Conservation (phyloP, 225 moss, liverwort and hornwort genomes). For the Physcomitrellopsis africana region DNA sequence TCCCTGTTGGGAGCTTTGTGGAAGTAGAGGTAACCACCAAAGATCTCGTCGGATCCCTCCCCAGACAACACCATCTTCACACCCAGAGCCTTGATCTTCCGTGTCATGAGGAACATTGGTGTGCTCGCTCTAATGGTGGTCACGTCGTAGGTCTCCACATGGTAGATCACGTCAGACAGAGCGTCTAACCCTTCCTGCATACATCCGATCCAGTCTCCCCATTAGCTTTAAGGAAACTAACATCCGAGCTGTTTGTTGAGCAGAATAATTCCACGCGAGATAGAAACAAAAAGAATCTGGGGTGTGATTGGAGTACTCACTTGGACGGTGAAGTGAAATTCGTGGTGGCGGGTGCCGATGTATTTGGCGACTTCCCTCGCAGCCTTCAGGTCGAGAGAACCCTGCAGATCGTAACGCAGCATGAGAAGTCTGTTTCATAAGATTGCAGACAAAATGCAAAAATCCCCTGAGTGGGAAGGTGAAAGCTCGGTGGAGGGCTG, state of each 20-base stretch:
- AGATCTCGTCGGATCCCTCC: constrained; percentile 88
- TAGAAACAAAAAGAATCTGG: background rate
- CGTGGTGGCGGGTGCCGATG: constrained; percentile 75
- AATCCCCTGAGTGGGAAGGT: too few species aligned
- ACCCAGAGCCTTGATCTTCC: constrained; percentile 88
- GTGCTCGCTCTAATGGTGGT: constrained; percentile 87
- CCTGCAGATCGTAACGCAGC: constrained; percentile 41
- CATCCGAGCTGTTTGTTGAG: background rate
- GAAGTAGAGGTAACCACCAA: constrained; percentile 92
- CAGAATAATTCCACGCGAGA: background rate
- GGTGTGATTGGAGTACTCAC: constrained; percentile 29
- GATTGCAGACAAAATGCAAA: too few species aligned
- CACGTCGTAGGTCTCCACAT: constrained; percentile 90
- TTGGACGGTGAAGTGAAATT: constrained; percentile 86
- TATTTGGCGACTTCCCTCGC: constrained; percentile 77
- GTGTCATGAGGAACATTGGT: constrained; percentile 90
- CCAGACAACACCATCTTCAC: constrained; percentile 95
- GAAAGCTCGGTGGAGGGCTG: too few species aligned
- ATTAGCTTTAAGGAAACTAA: background rate
- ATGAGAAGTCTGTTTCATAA: background rate
- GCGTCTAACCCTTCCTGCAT: constrained; percentile 83
- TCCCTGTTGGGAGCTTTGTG: constrained; percentile 94
- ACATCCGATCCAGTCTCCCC: background rate
- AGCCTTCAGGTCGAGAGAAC: constrained; percentile 84
- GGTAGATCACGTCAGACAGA: constrained; percentile 81